Percentiles rank a stretch among this genome's conserved stretches.
Evolutionary conservation across 1,139 yeast species (phyloP).

Genomic region (Taphrina flavorubra): DNA sequence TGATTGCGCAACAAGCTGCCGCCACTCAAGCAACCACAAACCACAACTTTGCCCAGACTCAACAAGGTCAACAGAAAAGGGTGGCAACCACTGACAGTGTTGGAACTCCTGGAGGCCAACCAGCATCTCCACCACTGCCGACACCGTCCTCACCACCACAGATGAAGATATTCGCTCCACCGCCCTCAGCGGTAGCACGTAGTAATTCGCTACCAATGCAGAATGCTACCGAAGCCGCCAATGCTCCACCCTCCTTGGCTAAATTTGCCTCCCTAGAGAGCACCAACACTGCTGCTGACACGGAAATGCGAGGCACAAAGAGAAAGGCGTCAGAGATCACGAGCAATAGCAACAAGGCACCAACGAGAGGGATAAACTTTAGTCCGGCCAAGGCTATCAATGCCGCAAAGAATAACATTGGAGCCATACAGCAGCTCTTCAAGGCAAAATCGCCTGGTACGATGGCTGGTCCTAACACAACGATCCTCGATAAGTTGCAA

Average conservation of each 20-base stretch:
- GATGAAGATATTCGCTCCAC: conserved; percentile 37
- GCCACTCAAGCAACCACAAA: conserved; percentile 27
- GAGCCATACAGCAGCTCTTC: conserved; percentile 29
- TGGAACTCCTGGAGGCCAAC: conserved; percentile 2
- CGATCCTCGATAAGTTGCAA: conserved; percentile 5
- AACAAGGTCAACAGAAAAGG: conserved; percentile 18
- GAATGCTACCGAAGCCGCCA: background rate
- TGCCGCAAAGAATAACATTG: conserved; percentile 27
- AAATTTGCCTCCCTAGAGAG: conserved; percentile 4
- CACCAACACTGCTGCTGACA: background rate
- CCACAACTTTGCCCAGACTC: background rate
- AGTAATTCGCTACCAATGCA: conserved; percentile 13
- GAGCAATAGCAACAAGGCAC: background rate
- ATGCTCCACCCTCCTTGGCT: conserved; percentile 4
- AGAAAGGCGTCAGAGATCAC: conserved; percentile 15
- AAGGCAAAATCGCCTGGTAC: conserved; percentile 13
- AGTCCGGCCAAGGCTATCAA: conserved; percentile 29
- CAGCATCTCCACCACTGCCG: conserved; percentile 28
- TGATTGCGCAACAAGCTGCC: conserved; percentile 35
- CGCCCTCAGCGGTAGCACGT: conserved; percentile 17
- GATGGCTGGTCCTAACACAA: background rate
- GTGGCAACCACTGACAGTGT: conserved; percentile 15
- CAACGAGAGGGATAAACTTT: background rate
- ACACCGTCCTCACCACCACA: conserved; percentile 41
- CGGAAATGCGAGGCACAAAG: conserved; percentile 18